Evolutionary conservation across 441 rosid species (phyloP).

Genomic region (Manihot esculenta): DNA sequence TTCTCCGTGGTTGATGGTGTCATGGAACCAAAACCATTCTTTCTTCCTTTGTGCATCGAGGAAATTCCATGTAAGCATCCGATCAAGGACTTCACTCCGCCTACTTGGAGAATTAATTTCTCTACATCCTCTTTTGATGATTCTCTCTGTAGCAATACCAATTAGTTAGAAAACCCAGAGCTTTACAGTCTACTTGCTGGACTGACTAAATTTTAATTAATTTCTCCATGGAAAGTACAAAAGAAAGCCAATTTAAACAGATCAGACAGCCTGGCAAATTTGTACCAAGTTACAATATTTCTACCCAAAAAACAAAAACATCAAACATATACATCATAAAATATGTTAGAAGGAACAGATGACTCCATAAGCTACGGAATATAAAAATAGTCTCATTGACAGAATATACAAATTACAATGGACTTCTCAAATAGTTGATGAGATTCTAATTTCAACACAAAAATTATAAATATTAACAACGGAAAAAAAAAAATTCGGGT

Average conservation of each 20-base stretch:
- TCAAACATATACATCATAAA: neutral
- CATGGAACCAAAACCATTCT: conserved; percentile 16
- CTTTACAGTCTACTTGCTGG: neutral
- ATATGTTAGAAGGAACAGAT: neutral
- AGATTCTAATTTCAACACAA: no score
- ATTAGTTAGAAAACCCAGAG: neutral
- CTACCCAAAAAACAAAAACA: neutral
- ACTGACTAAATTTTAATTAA: neutral
- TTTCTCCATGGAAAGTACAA: neutral
- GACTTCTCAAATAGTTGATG: neutral
- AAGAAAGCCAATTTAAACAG: no score
- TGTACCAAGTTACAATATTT: neutral
- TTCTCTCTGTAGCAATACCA: conserved; percentile 44
- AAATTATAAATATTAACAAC: no score
- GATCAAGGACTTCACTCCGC: conserved; percentile 59
- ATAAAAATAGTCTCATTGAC: no score
- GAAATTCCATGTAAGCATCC: conserved; percentile 60
- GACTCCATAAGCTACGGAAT: no score
- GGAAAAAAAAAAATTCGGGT: no score
- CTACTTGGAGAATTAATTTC: conserved; percentile 52
- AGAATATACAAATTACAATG: neutral
- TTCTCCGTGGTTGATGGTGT: conserved; percentile 25
- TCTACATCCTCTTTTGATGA: conserved; percentile 56
- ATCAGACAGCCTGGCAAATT: neutral
- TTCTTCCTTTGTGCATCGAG: conserved; percentile 36